These are phyloP conservation scores for Diaporthe batatas DNA, from an alignment of 2,329 filamentous ascomycete genomes.

Conservation along the genomic window DNA sequence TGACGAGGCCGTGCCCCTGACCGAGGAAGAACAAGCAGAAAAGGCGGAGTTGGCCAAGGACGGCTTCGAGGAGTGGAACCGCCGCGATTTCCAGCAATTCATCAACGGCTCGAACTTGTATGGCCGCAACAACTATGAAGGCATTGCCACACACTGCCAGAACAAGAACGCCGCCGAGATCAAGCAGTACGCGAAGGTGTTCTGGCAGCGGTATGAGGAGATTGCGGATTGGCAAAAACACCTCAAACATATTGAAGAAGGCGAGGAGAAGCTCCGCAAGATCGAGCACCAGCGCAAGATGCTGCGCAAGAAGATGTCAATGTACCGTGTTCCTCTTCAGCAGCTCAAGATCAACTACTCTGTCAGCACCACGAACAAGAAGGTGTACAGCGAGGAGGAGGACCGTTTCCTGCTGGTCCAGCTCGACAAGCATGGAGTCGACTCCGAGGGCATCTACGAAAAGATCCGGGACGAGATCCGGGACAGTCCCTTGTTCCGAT, in stretches of 20 bases:
- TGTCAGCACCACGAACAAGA: conserved; percentile 99
- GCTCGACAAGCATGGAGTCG: conserved; percentile 91
- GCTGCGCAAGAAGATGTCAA: conserved; percentile 93
- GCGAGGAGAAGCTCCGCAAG: conserved; percentile 89
- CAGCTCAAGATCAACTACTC: conserved; percentile 99
- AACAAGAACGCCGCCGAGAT: conserved; percentile 89
- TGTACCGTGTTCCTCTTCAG: conserved; percentile 97
- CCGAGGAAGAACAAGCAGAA: conserved; percentile 88
- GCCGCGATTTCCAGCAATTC: conserved; percentile 98
- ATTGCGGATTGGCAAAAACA: conserved; percentile 92
- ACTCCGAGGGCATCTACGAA: conserved; percentile 91
- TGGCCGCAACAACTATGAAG: conserved; percentile 86
- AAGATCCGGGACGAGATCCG: conserved; percentile 97
- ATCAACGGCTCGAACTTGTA: conserved; percentile 95
- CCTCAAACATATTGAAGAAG: conserved; percentile 89
- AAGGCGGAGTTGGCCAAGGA: conserved; percentile 85
- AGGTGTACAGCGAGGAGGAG: conserved; percentile 98
- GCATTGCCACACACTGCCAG: conserved; percentile 90
- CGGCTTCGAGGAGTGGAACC: conserved; percentile 96
- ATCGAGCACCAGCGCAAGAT: conserved; percentile 94
- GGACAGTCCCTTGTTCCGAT: conserved; percentile 93
- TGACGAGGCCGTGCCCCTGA: conserved; percentile 88
- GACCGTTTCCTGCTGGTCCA: conserved; percentile 95
- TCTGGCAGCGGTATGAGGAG: conserved; percentile 95
- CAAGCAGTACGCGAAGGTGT: conserved; percentile 91